These are phyloP conservation scores for Rhodotorula graminis DNA, from an alignment of 768 basidiomycete genomes.

Conservation along the genomic window DNA sequence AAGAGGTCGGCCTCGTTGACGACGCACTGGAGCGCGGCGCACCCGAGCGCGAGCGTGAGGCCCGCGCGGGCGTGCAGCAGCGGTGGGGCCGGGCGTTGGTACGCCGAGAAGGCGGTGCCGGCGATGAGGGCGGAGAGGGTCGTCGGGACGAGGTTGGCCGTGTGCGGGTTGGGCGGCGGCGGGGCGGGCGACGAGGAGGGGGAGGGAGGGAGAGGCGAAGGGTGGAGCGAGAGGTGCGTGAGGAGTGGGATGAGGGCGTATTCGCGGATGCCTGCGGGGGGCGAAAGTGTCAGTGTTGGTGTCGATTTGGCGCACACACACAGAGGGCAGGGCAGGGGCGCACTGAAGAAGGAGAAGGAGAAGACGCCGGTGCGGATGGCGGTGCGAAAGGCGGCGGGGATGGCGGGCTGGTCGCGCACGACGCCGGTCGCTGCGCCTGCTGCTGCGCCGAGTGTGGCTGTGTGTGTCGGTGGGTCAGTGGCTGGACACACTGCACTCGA, in stretches of 20 bases:
- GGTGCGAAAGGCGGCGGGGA: conserved; percentile 38
- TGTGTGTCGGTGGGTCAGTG: not conserved
- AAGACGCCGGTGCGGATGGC: conserved; percentile 32
- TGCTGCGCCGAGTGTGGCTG: conserved; percentile 29
- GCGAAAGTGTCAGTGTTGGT: no score
- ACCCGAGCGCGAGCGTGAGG: conserved; percentile 35
- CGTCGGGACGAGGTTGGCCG: conserved; percentile 29
- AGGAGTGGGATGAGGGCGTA: conserved; percentile 26
- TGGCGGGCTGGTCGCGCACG: conserved; percentile 33
- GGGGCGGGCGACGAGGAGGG: not conserved
- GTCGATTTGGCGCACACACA: not conserved
- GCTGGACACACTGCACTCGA: not conserved
- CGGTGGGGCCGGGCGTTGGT: conserved; percentile 4
- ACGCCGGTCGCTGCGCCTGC: conserved; percentile 35
- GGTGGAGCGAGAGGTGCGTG: conserved; percentile 16
- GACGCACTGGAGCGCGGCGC: conserved; percentile 29
- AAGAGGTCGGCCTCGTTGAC: conserved; percentile 38
- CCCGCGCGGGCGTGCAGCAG: conserved; percentile 24
- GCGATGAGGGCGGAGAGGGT: conserved; percentile 15
- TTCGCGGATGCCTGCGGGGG: conserved; percentile 32
- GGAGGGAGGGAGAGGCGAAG: conserved; percentile 1
- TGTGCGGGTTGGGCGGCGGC: conserved; percentile 9
- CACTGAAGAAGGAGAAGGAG: conserved; percentile 42
- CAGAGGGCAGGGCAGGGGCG: not conserved
- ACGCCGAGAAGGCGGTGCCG: conserved; percentile 32